Evolutionary conservation across 2,329 filamentous ascomycete genomes (phyloP).

Genomic region (Massarina eburnea): DNA sequence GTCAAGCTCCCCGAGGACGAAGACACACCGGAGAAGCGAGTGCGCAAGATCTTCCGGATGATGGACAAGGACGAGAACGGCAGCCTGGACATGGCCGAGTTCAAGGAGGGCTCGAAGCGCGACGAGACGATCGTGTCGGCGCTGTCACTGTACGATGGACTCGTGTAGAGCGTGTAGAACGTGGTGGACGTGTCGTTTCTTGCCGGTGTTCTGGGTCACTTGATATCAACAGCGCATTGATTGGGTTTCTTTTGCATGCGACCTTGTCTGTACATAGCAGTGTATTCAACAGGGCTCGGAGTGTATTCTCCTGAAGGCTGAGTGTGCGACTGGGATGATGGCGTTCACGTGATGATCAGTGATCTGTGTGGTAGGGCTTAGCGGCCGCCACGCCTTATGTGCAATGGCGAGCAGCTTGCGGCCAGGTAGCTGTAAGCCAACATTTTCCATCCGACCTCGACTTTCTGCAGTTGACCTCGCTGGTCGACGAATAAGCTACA

Average conservation of each 20-base stretch:
- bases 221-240: constrained; percentile 45
- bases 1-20: constrained; percentile 98
- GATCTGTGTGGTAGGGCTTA: constrained; percentile 1
- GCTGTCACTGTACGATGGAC: constrained; percentile 90
- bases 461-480: no score
- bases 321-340: no score
- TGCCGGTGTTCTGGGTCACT: constrained; percentile 35
- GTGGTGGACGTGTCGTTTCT: constrained; percentile 25
- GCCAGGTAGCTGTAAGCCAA: constrained; percentile 27
- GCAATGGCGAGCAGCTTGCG: constrained; percentile 1
- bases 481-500: no score
- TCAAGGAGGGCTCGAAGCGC: constrained; percentile 98
- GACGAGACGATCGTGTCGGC: constrained; percentile 99
- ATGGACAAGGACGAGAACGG: constrained; percentile 99
- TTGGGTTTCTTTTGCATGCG: constrained; percentile 37
- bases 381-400: not conserved
- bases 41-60: constrained; percentile 98
- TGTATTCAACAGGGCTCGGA: no score
- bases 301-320: no score
- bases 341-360: constrained; percentile 3
- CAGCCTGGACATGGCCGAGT: constrained; percentile 93
- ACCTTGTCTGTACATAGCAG: constrained; percentile 37
- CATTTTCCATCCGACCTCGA: no score
- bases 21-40: constrained; percentile 97
- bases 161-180: constrained; percentile 63